Base-by-base conservation (phyloP, 2,329 filamentous ascomycete genomes). In the Phoma sp. region DNA sequence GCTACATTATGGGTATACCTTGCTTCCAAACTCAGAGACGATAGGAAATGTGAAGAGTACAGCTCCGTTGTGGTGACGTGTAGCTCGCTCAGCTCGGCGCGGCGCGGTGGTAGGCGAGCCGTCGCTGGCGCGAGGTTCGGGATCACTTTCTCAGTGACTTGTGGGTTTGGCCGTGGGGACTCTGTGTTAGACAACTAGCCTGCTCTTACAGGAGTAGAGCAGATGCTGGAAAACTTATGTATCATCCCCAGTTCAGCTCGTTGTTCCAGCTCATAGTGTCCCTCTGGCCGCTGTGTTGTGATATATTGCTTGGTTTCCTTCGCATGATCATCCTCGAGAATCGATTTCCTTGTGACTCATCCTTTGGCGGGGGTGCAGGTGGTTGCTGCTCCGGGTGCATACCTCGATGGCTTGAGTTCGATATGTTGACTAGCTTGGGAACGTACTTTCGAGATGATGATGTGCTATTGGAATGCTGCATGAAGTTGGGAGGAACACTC, bases 61-160 rank as follows among this genome's bases (percentile, higher is more conserved):
- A 56, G 59, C 60, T 65, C 70, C 71, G 71, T 74, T 54, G 64
- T 64, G 71, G 71, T 68, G 71, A 65, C 64, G 59, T 68, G 69
- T 68, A 67, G 68, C 71, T 72, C 70, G 67, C 53, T 60, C 61
- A 60, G 47, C 47, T 45, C 29, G 45, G 51, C 46, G 9, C 45
- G 43, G 51, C 43, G 33, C 15, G 18, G 33, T 43, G 38, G 20
- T 30, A 17, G 29, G n/a, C 29, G 20, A 49, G 50, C 47, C 46
- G 37, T 45, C 40, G 48, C 52, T 57, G 58, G 59, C 32, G 48
- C 67, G 71, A 72, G 71, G 70, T 72, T 73, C 71, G 71, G 69
- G 65, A 68, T 72, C 71, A 74, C 71, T 72, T 74, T 72, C 63
- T 66, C 69, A 73, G 69, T 73, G 71, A 72, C 56, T 59, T 50